These are phyloP conservation scores for Betula pendula DNA, from an alignment of 306 rosid genomes.

Conservation along the genomic window DNA sequence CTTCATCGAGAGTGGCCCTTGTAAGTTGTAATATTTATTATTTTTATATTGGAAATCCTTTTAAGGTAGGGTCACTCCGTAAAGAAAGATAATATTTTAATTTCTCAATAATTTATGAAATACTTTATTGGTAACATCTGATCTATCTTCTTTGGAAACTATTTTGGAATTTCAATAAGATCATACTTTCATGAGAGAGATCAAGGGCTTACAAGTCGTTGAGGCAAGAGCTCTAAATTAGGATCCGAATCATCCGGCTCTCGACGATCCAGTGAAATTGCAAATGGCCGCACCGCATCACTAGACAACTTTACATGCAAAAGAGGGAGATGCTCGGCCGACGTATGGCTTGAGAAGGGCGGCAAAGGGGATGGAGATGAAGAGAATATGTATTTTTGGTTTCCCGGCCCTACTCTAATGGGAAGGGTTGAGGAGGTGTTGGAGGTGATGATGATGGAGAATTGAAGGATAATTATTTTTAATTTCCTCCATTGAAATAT, in stretches of 20 bases:
- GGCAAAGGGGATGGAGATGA: conserved; percentile 59
- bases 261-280: conserved; percentile 55
- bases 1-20: no score
- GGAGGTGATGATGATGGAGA: conserved; percentile 80
- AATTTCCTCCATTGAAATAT: conserved; percentile 30
- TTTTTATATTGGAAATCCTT: no score
- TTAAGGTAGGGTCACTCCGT: no score
- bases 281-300: conserved; percentile 30
- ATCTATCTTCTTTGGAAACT: no score
- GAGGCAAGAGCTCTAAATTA: conserved; percentile 51
- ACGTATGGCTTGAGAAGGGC: conserved; percentile 60
- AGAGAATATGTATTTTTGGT: conserved; percentile 54
- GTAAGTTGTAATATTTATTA: no score
- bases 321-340: conserved; percentile 59
- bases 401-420: conserved; percentile 66
- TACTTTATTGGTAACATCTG: no score
- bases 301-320: conserved; percentile 17
- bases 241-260: conserved; percentile 30
- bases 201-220: conserved; percentile 53
- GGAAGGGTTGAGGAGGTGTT: conserved; percentile 83
- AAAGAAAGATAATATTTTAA: no score
- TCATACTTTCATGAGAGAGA: no score
- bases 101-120: no score
- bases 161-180: no score
- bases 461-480: conserved; percentile 12